phyloP scores from a whole-genome alignment of 176 grass and related monocot species.

The Melocanna baccifera region DNA sequence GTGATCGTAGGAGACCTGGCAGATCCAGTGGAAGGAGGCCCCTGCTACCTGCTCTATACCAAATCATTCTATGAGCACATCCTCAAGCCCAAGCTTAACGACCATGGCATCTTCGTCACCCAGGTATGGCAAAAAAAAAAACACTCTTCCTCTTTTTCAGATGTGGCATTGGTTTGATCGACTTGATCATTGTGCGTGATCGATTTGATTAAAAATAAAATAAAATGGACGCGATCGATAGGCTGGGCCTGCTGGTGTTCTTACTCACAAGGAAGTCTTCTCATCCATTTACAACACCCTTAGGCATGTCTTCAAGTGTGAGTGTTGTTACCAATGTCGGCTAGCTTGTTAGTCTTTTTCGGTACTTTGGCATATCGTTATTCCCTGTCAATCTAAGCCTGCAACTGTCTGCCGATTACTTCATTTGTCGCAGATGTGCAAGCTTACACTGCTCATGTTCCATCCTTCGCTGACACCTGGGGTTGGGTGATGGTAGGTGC shows the following conservation, averaged over 20 bases:
- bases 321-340: not conserved
- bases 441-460: conserved; percentile 76
- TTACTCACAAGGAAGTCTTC: conserved; percentile 75
- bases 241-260: conserved; percentile 76
- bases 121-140: conserved; percentile 38
- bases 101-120: conserved; percentile 65
- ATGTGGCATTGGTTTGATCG: not conserved
- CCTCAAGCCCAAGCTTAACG: conserved; percentile 58
- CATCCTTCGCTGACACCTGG: conserved; percentile 86
- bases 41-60: conserved; percentile 86
- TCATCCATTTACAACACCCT: conserved; percentile 82
- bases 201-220: too few species aligned
- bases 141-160: not conserved
- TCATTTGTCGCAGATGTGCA: conserved; percentile 45
- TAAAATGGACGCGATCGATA: conserved; percentile 12
- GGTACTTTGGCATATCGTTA: not conserved
- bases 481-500: conserved; percentile 79
- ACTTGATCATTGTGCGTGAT: too few species aligned
- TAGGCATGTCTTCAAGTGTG: conserved; percentile 68
- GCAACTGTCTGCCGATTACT: not conserved
- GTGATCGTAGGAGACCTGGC: conserved; percentile 72
- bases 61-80: conserved; percentile 70
- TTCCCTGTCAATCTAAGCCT: not conserved
- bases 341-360: not conserved
- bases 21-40: conserved; percentile 74